Conservation (phyloP, 352 stramenopile species). For the Thalassiosira pacifica region DNA sequence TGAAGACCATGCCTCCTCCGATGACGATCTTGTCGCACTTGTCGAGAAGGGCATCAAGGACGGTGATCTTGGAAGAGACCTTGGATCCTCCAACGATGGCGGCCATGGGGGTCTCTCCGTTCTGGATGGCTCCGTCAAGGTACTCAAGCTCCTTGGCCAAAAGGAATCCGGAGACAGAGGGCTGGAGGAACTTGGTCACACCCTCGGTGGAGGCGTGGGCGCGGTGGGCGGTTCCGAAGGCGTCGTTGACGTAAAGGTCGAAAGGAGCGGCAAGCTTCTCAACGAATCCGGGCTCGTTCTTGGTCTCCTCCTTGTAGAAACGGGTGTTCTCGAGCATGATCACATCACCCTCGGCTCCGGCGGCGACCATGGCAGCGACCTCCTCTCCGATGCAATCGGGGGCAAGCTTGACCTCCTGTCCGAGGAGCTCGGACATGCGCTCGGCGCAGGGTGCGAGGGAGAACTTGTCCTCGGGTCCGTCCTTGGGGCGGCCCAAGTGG, state of each 20-base stretch:
- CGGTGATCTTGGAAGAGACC: conserved; percentile 95
- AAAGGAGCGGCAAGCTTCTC: conserved; percentile 93
- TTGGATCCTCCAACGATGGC: conserved; percentile 97
- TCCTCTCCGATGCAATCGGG: conserved; percentile 95
- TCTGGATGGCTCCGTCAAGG: conserved; percentile 91
- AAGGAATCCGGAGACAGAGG: conserved; percentile 94
- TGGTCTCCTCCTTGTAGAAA: conserved; percentile 98
- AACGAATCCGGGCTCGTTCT: conserved; percentile 95
- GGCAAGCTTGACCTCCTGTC: conserved; percentile 91
- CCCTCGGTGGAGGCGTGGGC: conserved; percentile 97
- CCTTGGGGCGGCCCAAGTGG: conserved; percentile 97
- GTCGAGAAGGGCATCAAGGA: conserved; percentile 94
- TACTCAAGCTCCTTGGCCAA: conserved; percentile 99
- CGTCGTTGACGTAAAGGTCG: conserved; percentile 98
- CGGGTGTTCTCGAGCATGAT: conserved; percentile 90
- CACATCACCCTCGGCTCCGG: conserved; percentile 92
- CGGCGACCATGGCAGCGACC: conserved; percentile 89
- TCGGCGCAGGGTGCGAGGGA: conserved; percentile 94
- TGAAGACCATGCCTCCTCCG: conserved; percentile 97
- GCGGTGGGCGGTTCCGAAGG: conserved; percentile 97
- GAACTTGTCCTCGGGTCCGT: conserved; percentile 94
- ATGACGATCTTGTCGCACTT: conserved; percentile 97
- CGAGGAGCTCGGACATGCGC: conserved; percentile 94
- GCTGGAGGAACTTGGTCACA: conserved; percentile 94
- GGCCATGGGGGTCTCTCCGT: conserved; percentile 92